These are phyloP conservation scores for Carex cristatella DNA, from an alignment of 176 grass and related monocot species.

Conservation along the genomic window DNA sequence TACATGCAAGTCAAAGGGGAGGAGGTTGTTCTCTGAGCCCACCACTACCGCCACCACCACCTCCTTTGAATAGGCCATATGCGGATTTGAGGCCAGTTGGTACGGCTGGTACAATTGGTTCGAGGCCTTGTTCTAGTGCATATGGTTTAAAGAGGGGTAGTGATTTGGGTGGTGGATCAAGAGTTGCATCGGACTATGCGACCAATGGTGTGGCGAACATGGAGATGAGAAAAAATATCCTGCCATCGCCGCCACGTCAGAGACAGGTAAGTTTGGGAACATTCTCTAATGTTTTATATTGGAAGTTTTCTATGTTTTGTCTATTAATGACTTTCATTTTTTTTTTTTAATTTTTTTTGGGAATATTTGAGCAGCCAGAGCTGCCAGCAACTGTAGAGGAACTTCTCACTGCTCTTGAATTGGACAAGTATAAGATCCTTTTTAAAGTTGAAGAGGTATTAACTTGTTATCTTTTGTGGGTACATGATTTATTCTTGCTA, in stretches of 20 bases:
- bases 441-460: constrained; percentile 96
- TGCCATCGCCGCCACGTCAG: neutral
- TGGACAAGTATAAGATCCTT: constrained; percentile 69
- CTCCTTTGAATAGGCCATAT: constrained; percentile 1
- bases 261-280: neutral
- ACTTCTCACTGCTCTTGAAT: constrained; percentile 60
- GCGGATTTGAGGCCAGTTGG: neutral
- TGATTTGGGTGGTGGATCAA: constrained; percentile 17
- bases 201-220: neutral
- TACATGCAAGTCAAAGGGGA: neutral
- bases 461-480: neutral
- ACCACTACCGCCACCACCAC: neutral
- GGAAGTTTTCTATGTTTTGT: neutral
- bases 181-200: neutral
- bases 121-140: constrained; percentile 16
- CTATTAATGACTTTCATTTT: neutral
- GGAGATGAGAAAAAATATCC: neutral
- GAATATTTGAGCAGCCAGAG: constrained; percentile 51
- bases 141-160: neutral
- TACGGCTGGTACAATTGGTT: neutral
- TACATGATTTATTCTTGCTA: neutral
- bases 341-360: neutral
- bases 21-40: neutral
- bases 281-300: neutral
- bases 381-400: constrained; percentile 45